Percentiles rank a stretch among this genome's conserved stretches.
Conservation (phyloP, 176 grass and related monocot genomes). For the Eragrostis nindensis region DNA sequence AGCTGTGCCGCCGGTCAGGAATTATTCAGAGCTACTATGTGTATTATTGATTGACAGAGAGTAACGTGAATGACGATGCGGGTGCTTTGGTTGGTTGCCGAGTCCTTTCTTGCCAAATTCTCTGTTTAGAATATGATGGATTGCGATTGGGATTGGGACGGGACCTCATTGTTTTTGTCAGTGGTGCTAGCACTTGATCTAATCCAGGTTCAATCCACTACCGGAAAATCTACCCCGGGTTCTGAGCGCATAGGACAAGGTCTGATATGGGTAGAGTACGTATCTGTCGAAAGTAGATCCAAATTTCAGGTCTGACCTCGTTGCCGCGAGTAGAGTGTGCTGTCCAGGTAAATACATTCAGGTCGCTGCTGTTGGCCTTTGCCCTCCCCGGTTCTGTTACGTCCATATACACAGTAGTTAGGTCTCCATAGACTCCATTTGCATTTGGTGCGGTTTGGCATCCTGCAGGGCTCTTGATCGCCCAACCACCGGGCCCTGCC, state of each 20-base stretch:
- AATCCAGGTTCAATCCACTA: neutral
- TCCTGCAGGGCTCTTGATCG: neutral
- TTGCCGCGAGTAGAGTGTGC: neutral
- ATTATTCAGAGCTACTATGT: neutral
- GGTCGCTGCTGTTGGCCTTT: too few species aligned
- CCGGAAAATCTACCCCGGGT: neutral
- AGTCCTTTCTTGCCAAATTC: conserved; percentile 15
- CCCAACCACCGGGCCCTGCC: neutral
- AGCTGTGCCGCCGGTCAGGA: too few species aligned
- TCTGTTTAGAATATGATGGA: neutral
- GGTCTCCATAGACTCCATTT: too few species aligned
- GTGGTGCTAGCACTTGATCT: neutral
- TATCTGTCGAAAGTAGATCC: neutral
- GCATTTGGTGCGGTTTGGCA: neutral
- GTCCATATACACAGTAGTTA: too few species aligned
- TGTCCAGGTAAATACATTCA: too few species aligned
- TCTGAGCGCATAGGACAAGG: neutral
- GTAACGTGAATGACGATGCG: neutral
- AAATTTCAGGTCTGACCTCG: neutral
- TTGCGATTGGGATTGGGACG: neutral
- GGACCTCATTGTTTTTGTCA: neutral
- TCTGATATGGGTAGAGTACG: neutral
- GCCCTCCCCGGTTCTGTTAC: neutral
- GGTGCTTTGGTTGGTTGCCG: neutral
- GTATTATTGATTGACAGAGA: neutral